phyloP scores from a whole-genome alignment of 108 stramenopile genomes.

The Mediolabrus comicus region DNA sequence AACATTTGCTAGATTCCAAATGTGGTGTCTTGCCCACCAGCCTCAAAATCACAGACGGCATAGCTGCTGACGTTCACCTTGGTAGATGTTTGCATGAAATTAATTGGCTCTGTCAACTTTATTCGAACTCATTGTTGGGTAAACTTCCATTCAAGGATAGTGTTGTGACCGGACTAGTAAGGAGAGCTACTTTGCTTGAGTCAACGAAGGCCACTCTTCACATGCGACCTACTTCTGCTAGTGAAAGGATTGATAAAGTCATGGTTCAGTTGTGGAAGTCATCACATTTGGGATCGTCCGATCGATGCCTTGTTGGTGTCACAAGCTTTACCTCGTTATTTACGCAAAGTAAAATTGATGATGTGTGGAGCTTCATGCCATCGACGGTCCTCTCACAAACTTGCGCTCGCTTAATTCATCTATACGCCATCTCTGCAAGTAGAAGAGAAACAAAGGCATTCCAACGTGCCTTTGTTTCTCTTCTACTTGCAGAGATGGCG shows the following conservation, averaged over 20 bases:
- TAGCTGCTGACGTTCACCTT: slow-evolving; percentile 15
- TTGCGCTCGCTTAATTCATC: slow-evolving; percentile 11
- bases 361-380: slow-evolving; percentile 15
- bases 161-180: slow-evolving; percentile 15
- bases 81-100: slow-evolving; percentile 32
- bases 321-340: slow-evolving; percentile 8
- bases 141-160: slow-evolving; percentile 14
- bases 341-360: not conserved
- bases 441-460: slow-evolving; percentile 7
- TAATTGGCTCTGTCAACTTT: slow-evolving; percentile 15
- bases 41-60: not conserved
- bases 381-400: slow-evolving; percentile 22
- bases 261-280: slow-evolving; percentile 24
- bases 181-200: slow-evolving; percentile 26
- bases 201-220: slow-evolving; percentile 2
- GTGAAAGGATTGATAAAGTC: not conserved
- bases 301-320: not conserved
- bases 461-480: slow-evolving; percentile 10
- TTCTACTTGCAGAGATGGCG: slow-evolving; percentile 9
- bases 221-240: not conserved
- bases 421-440: slow-evolving; percentile 11
- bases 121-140: slow-evolving; percentile 18
- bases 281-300: not conserved
- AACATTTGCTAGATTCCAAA: slow-evolving; percentile 10
- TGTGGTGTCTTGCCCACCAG: slow-evolving; percentile 22